Evolutionary conservation across 2,329 filamentous ascomycete genomes (phyloP), one percentile per base, ranked within the genome.

Genomic region (Boeremia exigua): DNA sequence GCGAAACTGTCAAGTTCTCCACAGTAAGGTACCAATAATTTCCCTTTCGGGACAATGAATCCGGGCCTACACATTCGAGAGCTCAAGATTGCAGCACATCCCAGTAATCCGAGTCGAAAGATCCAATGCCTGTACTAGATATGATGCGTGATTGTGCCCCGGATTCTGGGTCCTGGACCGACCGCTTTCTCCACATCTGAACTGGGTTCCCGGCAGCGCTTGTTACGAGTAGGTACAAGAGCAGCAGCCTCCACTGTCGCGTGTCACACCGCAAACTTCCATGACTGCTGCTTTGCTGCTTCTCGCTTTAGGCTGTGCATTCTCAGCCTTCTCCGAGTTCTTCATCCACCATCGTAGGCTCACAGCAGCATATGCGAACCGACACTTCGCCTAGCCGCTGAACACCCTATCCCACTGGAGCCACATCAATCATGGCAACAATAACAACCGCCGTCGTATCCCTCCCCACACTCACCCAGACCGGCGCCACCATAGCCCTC

Each of bases 391-490:
- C 25, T 30, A 44, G 25, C 12, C 19, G 2, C 14, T 12, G 3
- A 12, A 14, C n/a, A 28, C 25, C 25, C 17, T 4, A 32, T 14
- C 14, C 12, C 11, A 33, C 14, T 4, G 7, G 17, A 32, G 12
- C 30, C n/a, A 32, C 19, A 10, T 17, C 37, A 9, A 36, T 8
- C 11, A 66, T 68, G 62, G 36, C 62, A 32, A 54, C 58, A 25
- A 59, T 40, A 34, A 45, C 59, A 29, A 58, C 52, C 43, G 56
- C 61, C 17, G 60, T 59, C 32, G 53, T 59, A 7, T 56, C 53
- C 4, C 54, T 62, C 15, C 70, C 70, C 28, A 72, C 67, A 27
- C 66, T 75, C 44, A 71, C 69, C 12, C 68, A 69, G 46, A 54
- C 59, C 28, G 71, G 71, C 15, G 72, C 72, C 29, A 59, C 65